Conservation (phyloP, 2,329 filamentous ascomycete genomes). For the Capronia coronata region DNA sequence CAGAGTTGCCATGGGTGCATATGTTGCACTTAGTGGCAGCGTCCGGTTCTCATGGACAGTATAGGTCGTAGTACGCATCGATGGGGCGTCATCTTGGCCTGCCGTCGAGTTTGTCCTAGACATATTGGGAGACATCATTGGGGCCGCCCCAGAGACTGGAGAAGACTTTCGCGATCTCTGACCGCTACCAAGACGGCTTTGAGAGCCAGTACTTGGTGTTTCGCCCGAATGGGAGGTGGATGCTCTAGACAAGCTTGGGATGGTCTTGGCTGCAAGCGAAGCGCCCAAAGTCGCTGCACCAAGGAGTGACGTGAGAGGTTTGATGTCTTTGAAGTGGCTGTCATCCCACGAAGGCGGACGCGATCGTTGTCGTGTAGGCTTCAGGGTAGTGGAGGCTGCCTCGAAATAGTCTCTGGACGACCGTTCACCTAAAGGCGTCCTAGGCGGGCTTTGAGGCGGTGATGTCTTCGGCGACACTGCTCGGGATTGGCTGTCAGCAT, state of each 20-base stretch:
- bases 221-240: constrained; percentile 17
- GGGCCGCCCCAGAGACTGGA: constrained; percentile 16
- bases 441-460: constrained; percentile 28
- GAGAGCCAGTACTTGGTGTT: constrained; percentile 17
- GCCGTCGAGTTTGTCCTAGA: constrained; percentile 16
- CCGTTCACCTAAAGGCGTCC: constrained; percentile 22
- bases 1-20: constrained; percentile 7
- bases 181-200: constrained; percentile 18
- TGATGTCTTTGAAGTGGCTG: constrained; percentile 22
- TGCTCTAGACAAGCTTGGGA: constrained; percentile 20
- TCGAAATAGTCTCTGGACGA: constrained; percentile 19
- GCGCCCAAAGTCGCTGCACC: constrained; percentile 25
- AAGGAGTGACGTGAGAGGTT: constrained; percentile 24
- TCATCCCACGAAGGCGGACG: constrained; percentile 24
- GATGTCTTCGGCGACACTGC: constrained; percentile 27
- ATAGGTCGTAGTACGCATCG: constrained; percentile 16
- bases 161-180: constrained; percentile 23
- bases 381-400: constrained; percentile 13
- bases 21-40: constrained; percentile 5
- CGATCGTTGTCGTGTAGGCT: constrained; percentile 18
- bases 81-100: constrained; percentile 9
- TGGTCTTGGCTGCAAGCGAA: constrained; percentile 23
- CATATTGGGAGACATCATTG: constrained; percentile 3
- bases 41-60: constrained; percentile 15
- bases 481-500: constrained; percentile 14